Evolutionary conservation across 441 rosid genomes (phyloP), one percentile per base, ranked within the genome.

Genomic region (Bocquillonia castaneifolia): DNA sequence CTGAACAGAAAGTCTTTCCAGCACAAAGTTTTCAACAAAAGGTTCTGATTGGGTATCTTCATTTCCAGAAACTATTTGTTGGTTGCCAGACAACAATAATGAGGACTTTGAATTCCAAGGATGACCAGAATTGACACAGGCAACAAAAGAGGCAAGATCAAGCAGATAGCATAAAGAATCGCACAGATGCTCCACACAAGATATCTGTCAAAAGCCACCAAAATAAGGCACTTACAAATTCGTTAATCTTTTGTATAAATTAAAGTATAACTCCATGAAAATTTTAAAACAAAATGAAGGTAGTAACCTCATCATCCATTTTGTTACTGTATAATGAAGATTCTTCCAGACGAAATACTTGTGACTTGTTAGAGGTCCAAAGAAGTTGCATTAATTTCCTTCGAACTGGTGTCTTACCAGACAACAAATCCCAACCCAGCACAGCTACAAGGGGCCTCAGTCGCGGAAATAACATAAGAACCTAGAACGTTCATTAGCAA

Each of bases 1-100:
- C 75, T 94, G 99, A 67, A 80, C 87, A 79, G 99, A 90, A 71
- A 94, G 97, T 69, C 97, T 88, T 82, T 94, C 99, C 87, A 94
- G 75, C 75, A 94, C 91, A 75, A 89, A 89, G 76, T 91, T 94
- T 78, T 91, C 97, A 66, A 94, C 99, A 77, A 94, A 94, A 64
- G 87, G 84, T 75, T 91, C 97, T 67, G 79, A 58, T 62, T 77
- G 79, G 63, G 67, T 67, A 79, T 81, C 89, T 76, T 87, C 91
- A 37, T 64, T 64, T 73, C 66, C 81, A 73, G 77, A 76, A 71
- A 81, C 42, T 34, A 66, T 40, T 56, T 70, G 78, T 68, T 77
- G 86, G 72, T 80, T 79, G 68, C 89, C 85, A 75, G 88, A 86
- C 83, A 91, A 79, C 68, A 82, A 71, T 56, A 89, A 55, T 54